phyloP scores from a whole-genome alignment of 805 yeast genomes.

The Scheffersomyces ergatensis region DNA sequence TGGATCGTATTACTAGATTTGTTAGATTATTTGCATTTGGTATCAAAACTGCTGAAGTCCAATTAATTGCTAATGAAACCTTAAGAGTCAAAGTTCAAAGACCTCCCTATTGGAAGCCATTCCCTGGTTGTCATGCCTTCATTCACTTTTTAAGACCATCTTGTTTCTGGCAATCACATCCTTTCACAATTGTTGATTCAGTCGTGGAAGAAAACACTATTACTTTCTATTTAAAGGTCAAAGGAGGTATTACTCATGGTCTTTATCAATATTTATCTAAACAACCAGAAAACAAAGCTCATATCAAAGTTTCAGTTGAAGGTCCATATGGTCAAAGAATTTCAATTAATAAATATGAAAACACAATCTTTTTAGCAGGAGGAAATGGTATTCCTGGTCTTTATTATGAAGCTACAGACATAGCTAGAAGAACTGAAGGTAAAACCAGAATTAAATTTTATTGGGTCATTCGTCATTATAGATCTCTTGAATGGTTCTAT shows the following conservation, averaged over 20 bases:
- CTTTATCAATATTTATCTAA: constrained; percentile 22
- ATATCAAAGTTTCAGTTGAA: constrained; percentile 42
- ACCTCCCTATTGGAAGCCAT: constrained; percentile 45
- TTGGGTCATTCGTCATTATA: constrained; percentile 65
- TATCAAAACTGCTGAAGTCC: constrained; percentile 28
- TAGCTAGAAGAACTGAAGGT: constrained; percentile 7
- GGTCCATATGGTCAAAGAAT: constrained; percentile 68
- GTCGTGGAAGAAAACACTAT: constrained; percentile 19
- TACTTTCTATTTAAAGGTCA: constrained; percentile 33
- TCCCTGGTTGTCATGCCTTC: constrained; percentile 38
- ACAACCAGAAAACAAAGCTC: constrained; percentile 24
- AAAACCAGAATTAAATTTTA: constrained; percentile 49
- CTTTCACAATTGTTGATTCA: constrained; percentile 35
- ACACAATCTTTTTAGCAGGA: constrained; percentile 63
- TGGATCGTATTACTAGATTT: constrained; percentile 32
- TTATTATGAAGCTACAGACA: constrained; percentile 35
- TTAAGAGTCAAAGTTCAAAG: constrained; percentile 46
- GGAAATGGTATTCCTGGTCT: constrained; percentile 74
- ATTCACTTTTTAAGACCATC: constrained; percentile 38
- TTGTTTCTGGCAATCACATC: constrained; percentile 46
- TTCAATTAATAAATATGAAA: constrained; percentile 48
- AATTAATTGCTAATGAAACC: constrained; percentile 37
- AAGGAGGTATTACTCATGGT: constrained; percentile 34
- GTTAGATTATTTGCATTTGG: constrained; percentile 32
- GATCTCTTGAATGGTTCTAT: constrained; percentile 49